Evolutionary conservation across 106 monocot genomes (phyloP).

Genomic region (Vanilla planifolia): DNA sequence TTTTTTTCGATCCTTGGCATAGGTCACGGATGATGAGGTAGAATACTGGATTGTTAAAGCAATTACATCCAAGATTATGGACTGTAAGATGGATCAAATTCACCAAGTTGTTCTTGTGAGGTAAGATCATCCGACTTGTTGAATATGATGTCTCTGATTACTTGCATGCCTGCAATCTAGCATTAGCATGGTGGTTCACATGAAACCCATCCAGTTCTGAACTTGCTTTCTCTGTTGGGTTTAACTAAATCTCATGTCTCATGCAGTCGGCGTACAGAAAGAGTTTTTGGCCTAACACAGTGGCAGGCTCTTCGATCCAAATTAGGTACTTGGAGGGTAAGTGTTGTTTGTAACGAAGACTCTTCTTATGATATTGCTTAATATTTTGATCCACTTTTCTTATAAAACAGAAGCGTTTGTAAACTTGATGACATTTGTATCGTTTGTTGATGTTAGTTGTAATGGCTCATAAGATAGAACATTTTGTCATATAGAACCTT

Average conservation of each 20-base stretch:
- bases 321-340: constrained; percentile 81
- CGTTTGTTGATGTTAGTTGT: no score
- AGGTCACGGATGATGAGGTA: constrained; percentile 87
- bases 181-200: no score
- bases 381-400: not conserved
- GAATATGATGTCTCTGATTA: not conserved
- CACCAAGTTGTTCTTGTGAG: constrained; percentile 79
- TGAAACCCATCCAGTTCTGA: not conserved
- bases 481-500: not conserved
- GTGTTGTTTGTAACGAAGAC: no score
- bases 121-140: constrained; percentile 13
- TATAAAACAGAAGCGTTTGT: no score
- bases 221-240: not conserved
- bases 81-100: constrained; percentile 96
- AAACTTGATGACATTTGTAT: no score
- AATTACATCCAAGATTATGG: constrained; percentile 66
- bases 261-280: constrained; percentile 74
- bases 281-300: constrained; percentile 69
- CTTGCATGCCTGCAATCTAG: not conserved
- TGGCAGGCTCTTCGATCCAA: constrained; percentile 80
- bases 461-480: no score
- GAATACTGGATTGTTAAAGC: constrained; percentile 93
- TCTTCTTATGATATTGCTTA: not conserved
- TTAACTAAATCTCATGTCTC: not conserved
- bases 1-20: not conserved